These are phyloP conservation scores for Tolypocladium guangdongense DNA, from an alignment of 2,329 filamentous ascomycete genomes.

Conservation along the genomic window DNA sequence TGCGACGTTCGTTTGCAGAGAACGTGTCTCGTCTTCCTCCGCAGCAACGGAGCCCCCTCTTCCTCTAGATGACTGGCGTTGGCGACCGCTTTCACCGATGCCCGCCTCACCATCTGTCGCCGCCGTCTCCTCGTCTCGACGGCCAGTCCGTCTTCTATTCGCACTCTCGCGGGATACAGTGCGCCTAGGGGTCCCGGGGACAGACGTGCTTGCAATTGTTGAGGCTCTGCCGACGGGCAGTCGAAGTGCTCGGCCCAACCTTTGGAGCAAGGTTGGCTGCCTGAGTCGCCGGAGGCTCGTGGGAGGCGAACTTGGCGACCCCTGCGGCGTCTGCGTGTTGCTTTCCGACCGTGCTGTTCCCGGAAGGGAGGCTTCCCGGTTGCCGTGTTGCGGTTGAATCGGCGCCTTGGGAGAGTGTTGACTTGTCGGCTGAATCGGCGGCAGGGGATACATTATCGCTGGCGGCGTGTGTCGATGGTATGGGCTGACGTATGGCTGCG, in stretches of 20 bases:
- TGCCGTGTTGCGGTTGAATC: neutral
- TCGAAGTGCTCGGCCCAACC: constrained; percentile 14
- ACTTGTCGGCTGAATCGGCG: neutral
- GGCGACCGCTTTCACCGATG: neutral
- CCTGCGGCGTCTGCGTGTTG: neutral
- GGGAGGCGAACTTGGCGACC: neutral
- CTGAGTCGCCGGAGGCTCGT: neutral
- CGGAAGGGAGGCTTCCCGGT: neutral
- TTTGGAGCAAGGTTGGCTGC: constrained; percentile 16
- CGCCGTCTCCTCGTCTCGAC: neutral
- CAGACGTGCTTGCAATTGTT: constrained; percentile 21
- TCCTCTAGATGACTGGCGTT: no score
- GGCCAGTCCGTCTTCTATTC: neutral
- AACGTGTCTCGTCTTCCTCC: constrained; percentile 6
- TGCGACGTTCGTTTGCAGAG: constrained; percentile 17
- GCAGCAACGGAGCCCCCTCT: neutral
- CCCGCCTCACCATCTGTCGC: neutral
- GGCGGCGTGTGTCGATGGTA: neutral
- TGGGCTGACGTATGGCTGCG: neutral
- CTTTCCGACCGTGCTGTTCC: neutral
- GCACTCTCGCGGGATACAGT: neutral
- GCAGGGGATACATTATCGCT: neutral
- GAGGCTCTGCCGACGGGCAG: constrained; percentile 22
- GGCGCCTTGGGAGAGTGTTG: neutral
- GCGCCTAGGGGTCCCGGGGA: constrained; percentile 5